phyloP scores from a whole-genome alignment of 148 eudicot genomes.

The Fagopyrum tataricum region DNA sequence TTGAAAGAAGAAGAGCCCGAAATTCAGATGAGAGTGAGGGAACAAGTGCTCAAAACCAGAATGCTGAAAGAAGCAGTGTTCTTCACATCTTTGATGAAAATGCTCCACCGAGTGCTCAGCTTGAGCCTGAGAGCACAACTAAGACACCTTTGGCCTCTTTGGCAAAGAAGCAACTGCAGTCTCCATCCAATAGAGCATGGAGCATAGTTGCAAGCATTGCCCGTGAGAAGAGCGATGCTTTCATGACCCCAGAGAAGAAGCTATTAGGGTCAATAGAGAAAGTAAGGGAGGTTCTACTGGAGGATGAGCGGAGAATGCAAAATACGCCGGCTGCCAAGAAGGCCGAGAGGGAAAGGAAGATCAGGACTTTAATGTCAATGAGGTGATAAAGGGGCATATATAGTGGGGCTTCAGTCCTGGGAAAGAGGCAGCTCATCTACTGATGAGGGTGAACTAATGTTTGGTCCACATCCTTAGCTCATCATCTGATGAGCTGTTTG shows the following conservation, averaged over 20 bases:
- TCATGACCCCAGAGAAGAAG: constrained; percentile 44
- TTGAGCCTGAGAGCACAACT: constrained; percentile 29
- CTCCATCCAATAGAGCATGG: constrained; percentile 30
- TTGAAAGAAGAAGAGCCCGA: constrained; percentile 46
- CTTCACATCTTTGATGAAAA: constrained; percentile 7
- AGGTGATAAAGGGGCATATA: constrained; percentile 24
- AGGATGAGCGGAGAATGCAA: constrained; percentile 49
- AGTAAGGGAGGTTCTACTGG: constrained; percentile 64
- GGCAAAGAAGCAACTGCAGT: constrained; percentile 16
- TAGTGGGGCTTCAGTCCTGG: neutral
- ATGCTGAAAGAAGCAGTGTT: neutral
- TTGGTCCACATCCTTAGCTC: neutral
- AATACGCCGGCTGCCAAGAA: constrained; percentile 67
- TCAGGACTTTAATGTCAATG: constrained; percentile 66
- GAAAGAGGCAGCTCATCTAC: constrained; percentile 11
- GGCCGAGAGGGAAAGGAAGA: constrained; percentile 53
- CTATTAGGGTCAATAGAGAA: constrained; percentile 63
- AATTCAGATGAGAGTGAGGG: constrained; percentile 2
- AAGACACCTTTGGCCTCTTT: constrained; percentile 24
- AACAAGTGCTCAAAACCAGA: neutral
- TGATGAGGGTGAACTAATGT: constrained; percentile 1
- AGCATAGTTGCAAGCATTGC: constrained; percentile 45
- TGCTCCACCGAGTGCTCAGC: constrained; percentile 30
- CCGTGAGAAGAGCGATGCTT: constrained; percentile 20
- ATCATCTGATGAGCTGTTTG: constrained; percentile 10